Base-by-base conservation (phyloP, 345 rosid genomes). In the Salix arbutifolia region DNA sequence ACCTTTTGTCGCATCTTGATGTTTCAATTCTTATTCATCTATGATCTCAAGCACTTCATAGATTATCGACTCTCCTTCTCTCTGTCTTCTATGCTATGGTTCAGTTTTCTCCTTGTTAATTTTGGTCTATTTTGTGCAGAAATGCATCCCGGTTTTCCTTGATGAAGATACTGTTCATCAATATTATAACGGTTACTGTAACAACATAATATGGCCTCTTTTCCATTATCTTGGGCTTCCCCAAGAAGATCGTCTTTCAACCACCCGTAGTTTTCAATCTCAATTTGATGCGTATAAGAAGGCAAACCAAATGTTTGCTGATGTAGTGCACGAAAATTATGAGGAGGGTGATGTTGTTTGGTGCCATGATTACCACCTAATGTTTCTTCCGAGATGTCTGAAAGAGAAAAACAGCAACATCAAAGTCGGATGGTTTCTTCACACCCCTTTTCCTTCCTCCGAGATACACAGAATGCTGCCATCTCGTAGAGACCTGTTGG, bases 361-460 rank as follows among this genome's bases (percentile, higher is more conserved):
- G 91, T 88, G 89, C 69, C 91, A 88, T 78, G 91, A 88, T 83
- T 86, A 88, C 80, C 85, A 82, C 76, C 82, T 84, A 56, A 88
- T 88, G 90, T 88, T 86, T 82, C 90, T 88, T 68, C 89, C 90
- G 35, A 78, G 79, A 78, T 88, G 86, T 71, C 78, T 88, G 42
- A 88, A 88, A 79, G 82, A 84, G 23, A 58, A 71, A 73, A 86
- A 88, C 72, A 75, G 67, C 44, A 82, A 77, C 33, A 88, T 88
- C 88, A 88, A 88, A 80, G 91, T 88, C 65, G 91, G 91, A 42
- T 86, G 89, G 91, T 88, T 88, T 81, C 85, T 86, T 42, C 89
- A 88, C 79, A 88, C 89, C 16, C 89, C 89, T 10, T 88, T 88
- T 82, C 91, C 89, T 58, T 88, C 91, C 66, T 88, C 89, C 7